These are phyloP conservation scores for Ramaria sp. DNA, from an alignment of 768 basidiomycete genomes.

Conservation along the genomic window DNA sequence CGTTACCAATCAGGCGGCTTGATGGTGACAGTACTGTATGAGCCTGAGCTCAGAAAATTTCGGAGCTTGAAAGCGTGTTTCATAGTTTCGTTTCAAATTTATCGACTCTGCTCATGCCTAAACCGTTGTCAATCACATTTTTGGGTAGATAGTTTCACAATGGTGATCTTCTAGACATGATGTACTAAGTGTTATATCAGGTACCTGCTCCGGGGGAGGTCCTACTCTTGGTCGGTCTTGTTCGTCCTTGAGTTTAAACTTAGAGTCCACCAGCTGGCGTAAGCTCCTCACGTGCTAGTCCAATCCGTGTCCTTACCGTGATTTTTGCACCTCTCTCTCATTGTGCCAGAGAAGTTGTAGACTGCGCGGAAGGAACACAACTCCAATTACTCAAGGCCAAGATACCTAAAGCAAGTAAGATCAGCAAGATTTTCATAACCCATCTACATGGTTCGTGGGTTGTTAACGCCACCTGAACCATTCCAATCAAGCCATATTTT, in stretches of 20 bases:
- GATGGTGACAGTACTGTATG: too few relatives aligned
- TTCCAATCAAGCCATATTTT: background rate
- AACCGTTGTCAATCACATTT: constrained; percentile 51
- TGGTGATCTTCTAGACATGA: background rate
- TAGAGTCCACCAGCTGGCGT: constrained; percentile 63
- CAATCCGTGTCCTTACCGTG: background rate
- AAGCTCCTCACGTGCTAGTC: constrained; percentile 14
- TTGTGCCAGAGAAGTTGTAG: constrained; percentile 44
- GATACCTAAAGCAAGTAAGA: constrained; percentile 31
- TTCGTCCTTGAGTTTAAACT: constrained; percentile 58
- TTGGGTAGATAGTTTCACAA: constrained; percentile 62
- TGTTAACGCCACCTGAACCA: background rate
- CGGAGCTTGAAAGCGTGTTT: too few relatives aligned
- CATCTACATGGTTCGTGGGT: constrained; percentile 48
- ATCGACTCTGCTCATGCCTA: constrained; percentile 22
- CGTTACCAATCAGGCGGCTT: too few relatives aligned
- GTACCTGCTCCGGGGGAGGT: constrained; percentile 42
- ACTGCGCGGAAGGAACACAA: constrained; percentile 74
- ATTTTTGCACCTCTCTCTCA: background rate
- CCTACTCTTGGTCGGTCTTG: constrained; percentile 66
- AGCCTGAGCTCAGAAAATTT: too few relatives aligned
- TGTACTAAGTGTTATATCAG: background rate
- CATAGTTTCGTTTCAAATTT: too few relatives aligned
- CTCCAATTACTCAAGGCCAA: constrained; percentile 40
- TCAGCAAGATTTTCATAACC: constrained; percentile 70